Evolutionary conservation across 352 stramenopile genomes (phyloP).

Genomic region (Phytophthora boehmeriae): DNA sequence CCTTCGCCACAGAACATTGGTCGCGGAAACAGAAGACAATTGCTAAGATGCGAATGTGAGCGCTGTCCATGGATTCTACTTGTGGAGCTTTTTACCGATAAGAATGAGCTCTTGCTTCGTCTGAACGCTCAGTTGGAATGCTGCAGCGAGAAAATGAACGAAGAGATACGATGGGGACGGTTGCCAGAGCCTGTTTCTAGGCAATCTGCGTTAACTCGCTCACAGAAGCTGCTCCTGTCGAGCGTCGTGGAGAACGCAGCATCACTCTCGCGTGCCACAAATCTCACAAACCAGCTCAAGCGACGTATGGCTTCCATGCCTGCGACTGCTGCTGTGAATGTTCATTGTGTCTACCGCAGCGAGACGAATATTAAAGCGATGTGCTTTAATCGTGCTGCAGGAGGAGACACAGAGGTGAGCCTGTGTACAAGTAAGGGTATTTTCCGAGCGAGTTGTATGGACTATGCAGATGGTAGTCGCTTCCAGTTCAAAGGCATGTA

Average conservation of each 20-base stretch:
- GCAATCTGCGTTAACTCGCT: conserved; percentile 66
- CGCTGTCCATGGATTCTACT: conserved; percentile 78
- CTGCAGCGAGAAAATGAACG: conserved; percentile 79
- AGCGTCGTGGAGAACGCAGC: conserved; percentile 42
- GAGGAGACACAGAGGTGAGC: conserved; percentile 65
- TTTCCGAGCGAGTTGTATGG: conserved; percentile 62
- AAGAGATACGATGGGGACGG: conserved; percentile 74
- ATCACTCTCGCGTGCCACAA: conserved; percentile 41
- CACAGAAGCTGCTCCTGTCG: conserved; percentile 67
- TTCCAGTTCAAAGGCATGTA: conserved; percentile 88
- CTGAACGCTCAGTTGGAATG: conserved; percentile 71
- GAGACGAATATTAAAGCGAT: conserved; percentile 87
- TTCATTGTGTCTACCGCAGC: conserved; percentile 78
- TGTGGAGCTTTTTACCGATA: conserved; percentile 72
- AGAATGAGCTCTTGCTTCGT: conserved; percentile 74
- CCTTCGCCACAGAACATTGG: conserved; percentile 28
- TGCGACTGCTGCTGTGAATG: conserved; percentile 37
- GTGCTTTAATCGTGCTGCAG: conserved; percentile 74
- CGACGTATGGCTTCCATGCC: conserved; percentile 51
- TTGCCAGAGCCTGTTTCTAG: conserved; percentile 67
- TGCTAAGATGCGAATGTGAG: conserved; percentile 74
- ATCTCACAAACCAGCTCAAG: conserved; percentile 66
- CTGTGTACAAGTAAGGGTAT: conserved; percentile 82
- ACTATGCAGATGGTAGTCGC: conserved; percentile 71
- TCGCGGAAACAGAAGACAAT: conserved; percentile 42